Evolutionary conservation across 1,139 yeast genomes (phyloP), one percentile per base, ranked within the genome.

Genomic region (Blastobotrys apis): DNA sequence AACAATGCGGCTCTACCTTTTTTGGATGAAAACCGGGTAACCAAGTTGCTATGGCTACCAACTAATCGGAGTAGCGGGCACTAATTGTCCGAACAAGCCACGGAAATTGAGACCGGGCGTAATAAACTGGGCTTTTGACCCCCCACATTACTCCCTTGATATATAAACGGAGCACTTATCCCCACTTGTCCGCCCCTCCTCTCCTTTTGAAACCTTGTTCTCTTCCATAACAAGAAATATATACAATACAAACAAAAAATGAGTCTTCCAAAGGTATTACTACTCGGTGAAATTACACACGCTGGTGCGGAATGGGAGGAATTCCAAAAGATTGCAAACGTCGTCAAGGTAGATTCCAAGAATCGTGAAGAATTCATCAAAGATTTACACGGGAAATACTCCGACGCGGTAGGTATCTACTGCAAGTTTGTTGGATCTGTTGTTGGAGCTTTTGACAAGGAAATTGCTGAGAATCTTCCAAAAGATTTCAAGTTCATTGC

Each of bases 371-470:
- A 64, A 48, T 62, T 67, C 48, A 44, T 64, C 36, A 42, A 57
- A 16, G 63, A 62, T 35, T 53, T 66, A 49, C 49, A 62, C 32
- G 57, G 58, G 35, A 58, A 60, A 44, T 64, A 59, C 51, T 43
- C 51, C 41, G 57, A 63, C 39, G 54, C 67, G 31, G 53, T 53
- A 15, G 71, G 63, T 17, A 53, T 68, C 21, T 65, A 41, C 42
- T 41, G 48, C 31, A 30, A 40, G 50, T 83, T 94, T 1, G 96
- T 96, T 1, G 65, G 81, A 44, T 78, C 86, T 56, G 77, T 73
- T 42, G 47, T 54, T 16, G 97, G 97, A 1, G 64, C 81, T 45
- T 78, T 88, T 57, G 95, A 88, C 60, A 77, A 73, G 46, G 95
- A 86, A 55, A 64, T 90, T 53, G 74, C 82, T 17, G 57, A 64